A percentile compares a stretch with the other conserved stretches of the same genome.
Conservation (phyloP, 176 grass and related monocot genomes). For the Aegilops umbellulata region DNA sequence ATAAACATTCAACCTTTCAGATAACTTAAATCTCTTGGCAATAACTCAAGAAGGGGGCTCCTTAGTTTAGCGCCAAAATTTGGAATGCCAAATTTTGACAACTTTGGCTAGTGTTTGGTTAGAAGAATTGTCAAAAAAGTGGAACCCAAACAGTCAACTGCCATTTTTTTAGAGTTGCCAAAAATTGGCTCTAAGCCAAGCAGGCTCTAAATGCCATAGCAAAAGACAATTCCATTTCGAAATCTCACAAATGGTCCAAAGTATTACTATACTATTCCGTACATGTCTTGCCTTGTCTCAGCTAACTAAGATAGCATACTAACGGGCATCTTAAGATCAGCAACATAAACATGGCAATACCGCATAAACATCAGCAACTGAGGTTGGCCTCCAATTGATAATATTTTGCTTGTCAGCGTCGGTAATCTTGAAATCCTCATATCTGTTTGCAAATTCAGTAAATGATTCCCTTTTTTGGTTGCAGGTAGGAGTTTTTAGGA, state of each 20-base stretch:
- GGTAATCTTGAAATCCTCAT: conserved; percentile 64
- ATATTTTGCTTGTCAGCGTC: conserved; percentile 65
- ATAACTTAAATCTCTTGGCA: neutral
- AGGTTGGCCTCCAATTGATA: conserved; percentile 68
- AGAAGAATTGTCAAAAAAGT: no score
- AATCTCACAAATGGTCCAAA: neutral
- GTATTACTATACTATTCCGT: neutral
- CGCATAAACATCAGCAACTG: conserved; percentile 33
- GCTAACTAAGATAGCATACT: neutral
- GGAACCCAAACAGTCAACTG: no score
- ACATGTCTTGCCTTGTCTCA: neutral
- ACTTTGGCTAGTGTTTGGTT: no score
- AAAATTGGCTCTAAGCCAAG: no score
- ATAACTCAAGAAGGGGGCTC: neutral
- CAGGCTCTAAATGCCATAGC: neutral
- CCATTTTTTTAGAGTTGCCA: no score
- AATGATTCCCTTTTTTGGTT: conserved; percentile 64
- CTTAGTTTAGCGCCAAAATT: no score
- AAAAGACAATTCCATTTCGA: neutral
- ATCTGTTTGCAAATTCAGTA: conserved; percentile 59
- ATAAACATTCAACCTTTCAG: neutral
- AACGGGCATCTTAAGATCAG: neutral
- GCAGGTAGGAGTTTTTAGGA: conserved; percentile 52
- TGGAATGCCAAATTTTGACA: no score
- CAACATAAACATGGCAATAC: conserved; percentile 37